A percentile compares a stretch with the other conserved stretches of the same genome.
Conservation (phyloP, 1,139 yeast species). For the Scheffersomyces titani region DNA sequence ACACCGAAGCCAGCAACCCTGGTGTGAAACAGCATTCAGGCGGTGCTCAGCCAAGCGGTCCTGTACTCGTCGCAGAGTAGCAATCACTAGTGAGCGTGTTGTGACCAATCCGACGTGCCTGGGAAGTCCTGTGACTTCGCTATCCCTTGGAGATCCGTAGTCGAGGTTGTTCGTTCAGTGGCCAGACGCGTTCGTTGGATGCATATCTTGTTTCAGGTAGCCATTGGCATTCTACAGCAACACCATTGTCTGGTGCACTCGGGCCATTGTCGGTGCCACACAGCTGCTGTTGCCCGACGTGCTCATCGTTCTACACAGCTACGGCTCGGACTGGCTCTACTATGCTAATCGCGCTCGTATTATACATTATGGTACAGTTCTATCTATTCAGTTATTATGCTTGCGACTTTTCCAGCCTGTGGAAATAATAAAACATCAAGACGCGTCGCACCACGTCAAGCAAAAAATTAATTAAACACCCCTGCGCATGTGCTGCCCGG, state of each 20-base stretch:
- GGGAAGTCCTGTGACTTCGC: not conserved
- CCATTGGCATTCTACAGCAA: not conserved
- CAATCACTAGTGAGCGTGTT: not conserved
- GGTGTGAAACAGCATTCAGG: not conserved
- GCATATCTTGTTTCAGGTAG: not conserved
- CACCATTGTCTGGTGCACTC: not conserved
- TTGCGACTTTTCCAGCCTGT: not conserved
- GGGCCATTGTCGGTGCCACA: too few species aligned
- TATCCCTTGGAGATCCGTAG: not conserved
- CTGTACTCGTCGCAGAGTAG: not conserved
- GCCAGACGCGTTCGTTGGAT: not conserved
- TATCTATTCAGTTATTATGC: not conserved
- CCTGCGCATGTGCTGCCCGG: not conserved
- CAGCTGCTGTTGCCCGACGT: not conserved
- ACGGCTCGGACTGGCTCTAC: not conserved
- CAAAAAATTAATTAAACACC: not conserved
- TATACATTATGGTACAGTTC: not conserved
- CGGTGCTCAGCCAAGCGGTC: not conserved
- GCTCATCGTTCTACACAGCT: not conserved
- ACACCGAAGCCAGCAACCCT: not conserved
- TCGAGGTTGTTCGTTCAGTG: not conserved
- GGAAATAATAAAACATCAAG: not conserved
- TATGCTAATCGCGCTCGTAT: not conserved
- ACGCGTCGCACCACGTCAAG: not conserved
- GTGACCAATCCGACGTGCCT: not conserved